phyloP scores from a whole-genome alignment of 768 basidiomycete species.

The Coprinellus aureogranulatus region DNA sequence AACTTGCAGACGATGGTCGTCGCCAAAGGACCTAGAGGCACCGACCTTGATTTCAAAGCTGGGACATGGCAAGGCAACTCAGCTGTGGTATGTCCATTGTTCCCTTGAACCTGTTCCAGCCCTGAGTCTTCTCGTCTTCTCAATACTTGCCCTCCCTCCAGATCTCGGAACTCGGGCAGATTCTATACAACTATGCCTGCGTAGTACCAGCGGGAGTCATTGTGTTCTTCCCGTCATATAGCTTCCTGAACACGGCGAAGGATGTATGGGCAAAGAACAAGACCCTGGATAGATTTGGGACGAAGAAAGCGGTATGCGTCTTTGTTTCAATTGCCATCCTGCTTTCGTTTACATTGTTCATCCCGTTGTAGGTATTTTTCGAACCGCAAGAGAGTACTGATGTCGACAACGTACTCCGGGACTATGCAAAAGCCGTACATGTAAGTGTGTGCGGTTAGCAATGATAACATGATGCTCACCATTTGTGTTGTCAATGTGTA shows the following conservation, averaged over 20 bases:
- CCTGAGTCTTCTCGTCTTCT: too few relatives aligned
- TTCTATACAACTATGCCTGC: constrained; percentile 74
- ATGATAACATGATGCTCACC: not conserved
- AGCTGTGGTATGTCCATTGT: constrained; percentile 48
- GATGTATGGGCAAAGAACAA: constrained; percentile 64
- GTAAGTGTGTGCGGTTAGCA: constrained; percentile 1
- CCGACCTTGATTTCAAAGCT: constrained; percentile 78
- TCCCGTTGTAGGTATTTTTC: constrained; percentile 93
- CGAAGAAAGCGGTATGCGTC: constrained; percentile 69
- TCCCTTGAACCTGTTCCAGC: too few relatives aligned
- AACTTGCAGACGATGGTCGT: constrained; percentile 78
- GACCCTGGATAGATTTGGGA: constrained; percentile 55
- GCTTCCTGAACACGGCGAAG: constrained; percentile 68
- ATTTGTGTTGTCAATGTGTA: not conserved
- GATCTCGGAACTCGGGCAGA: constrained; percentile 81
- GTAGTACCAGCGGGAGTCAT: constrained; percentile 86
- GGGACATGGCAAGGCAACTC: constrained; percentile 61
- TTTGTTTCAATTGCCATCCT: not conserved
- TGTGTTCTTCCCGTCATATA: constrained; percentile 92
- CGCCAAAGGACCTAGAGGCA: constrained; percentile 70
- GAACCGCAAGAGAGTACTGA: constrained; percentile 74
- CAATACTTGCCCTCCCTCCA: constrained; percentile 26
- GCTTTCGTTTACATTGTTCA: too few relatives aligned
- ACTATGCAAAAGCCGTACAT: constrained; percentile 58
- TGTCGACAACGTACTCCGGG: constrained; percentile 73